Evolutionary conservation across 1,139 yeast genomes (phyloP).

Genomic region (Geotrichum restrictum): DNA sequence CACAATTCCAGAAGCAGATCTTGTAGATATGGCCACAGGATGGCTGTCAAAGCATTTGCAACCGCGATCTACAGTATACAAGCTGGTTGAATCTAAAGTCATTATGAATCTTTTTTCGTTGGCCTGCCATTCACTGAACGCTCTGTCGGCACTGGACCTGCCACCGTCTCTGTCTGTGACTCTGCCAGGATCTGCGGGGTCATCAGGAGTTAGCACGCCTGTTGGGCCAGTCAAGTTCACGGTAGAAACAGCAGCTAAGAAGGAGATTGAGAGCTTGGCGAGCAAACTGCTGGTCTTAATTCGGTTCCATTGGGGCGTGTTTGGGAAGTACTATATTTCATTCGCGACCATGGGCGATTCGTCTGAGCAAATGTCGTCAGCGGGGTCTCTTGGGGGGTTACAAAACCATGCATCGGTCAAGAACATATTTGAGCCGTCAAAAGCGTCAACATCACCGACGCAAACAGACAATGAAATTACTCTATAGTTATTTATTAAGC

Average conservation of each 20-base stretch:
- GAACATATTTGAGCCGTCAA: background rate
- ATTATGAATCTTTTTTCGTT: conserved; percentile 28
- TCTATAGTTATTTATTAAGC: conserved; percentile 2
- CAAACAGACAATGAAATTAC: conserved; percentile 4
- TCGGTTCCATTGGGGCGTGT: conserved; percentile 73
- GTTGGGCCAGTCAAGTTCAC: conserved; percentile 1
- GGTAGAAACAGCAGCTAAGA: conserved; percentile 6
- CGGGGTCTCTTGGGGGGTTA: background rate
- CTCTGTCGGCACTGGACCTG: conserved; percentile 27
- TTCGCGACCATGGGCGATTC: conserved; percentile 21
- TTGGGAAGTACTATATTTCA: conserved; percentile 43
- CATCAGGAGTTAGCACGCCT: background rate
- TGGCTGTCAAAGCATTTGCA: conserved; percentile 86
- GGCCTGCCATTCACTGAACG: conserved; percentile 24
- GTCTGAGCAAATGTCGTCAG: background rate
- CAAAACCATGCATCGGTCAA: conserved; percentile 1
- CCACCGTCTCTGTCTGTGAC: conserved; percentile 17
- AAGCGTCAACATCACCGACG: background rate
- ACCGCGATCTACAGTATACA: conserved; percentile 75
- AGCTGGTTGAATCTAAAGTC: conserved; percentile 58
- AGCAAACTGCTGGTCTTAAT: conserved; percentile 54
- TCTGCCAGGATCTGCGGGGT: conserved; percentile 11
- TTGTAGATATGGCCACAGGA: conserved; percentile 60
- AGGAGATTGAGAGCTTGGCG: conserved; percentile 26
- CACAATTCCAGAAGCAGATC: conserved; percentile 12